Base-by-base conservation (phyloP, 768 basidiomycete species). In the Amanita subjunquillea region DNA sequence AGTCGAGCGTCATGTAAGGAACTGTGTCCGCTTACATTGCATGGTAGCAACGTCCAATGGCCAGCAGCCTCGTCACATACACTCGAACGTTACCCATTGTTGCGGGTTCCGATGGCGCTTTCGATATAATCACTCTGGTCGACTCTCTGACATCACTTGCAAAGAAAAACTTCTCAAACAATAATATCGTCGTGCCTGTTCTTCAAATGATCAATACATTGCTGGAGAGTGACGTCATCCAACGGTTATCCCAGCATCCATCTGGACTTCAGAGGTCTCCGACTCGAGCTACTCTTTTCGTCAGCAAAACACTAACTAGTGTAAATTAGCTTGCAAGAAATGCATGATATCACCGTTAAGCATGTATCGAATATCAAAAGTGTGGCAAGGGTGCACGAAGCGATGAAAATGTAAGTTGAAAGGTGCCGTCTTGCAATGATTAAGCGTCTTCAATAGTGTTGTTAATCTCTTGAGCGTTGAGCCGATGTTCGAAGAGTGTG, bases 181-280 rank as follows among this genome's bases (percentile, higher is more conserved):
- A 96, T 61, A 69, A 75, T 8, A 69, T 89, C 27, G 83, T 95
- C 38, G 72, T 96, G n/a, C 93, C 95, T 0, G 75, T 86, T 9
- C 66, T 96, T 55, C 83, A 88, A 59, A 83, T 85, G 2, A 78
- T 91, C 51, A 82, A 82, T 55, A 65, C 85, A 25, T 66, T 97
- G 27, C 71, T 92, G 6, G 85, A 90, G 59, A 80, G 75, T 36
- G 84, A 84, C 51, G 75, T 71, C 2, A 67, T 93, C 51, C 67
- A 69, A 30, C 63, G 66, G 38, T 67, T 90, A 34, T 62, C 69
- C 17, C 70, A 74, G 37, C 69, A 71, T 55, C 56, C 70, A 25
- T 63, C 62, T 40, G 85, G 85, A 13, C 53, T 74, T 47, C 60
- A 71, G 55, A 76, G 74, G 90, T 86, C 54, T 63, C 75, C 39